A percentile compares a stretch with the other conserved stretches of the same genome.
Conservation (phyloP, 352 stramenopile genomes). For the Phytophthora pisi region DNA sequence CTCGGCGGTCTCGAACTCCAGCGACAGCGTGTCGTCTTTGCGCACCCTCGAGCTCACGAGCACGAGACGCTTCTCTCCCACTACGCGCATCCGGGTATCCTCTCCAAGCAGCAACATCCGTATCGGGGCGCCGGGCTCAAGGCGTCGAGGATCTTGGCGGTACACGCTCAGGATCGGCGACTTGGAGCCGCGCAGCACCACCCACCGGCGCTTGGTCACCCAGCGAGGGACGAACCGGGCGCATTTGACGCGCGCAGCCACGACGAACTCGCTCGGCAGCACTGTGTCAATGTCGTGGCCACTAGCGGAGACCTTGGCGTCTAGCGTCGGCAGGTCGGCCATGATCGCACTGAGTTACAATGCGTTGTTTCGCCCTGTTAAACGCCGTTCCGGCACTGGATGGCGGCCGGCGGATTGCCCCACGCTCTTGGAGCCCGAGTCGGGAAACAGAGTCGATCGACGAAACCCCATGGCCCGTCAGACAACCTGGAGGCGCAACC, state of each 20-base stretch:
- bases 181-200: conserved; percentile 70
- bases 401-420: conserved; percentile 12
- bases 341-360: neutral
- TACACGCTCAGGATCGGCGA: conserved; percentile 62
- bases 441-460: conserved; percentile 14
- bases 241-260: conserved; percentile 51
- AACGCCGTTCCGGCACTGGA: conserved; percentile 10
- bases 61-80: conserved; percentile 54
- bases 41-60: conserved; percentile 58
- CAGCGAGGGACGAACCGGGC: conserved; percentile 60
- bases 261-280: conserved; percentile 59
- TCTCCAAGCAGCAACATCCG: conserved; percentile 57
- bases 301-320: conserved; percentile 3
- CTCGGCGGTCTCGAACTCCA: conserved; percentile 52
- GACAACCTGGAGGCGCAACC: neutral
- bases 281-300: conserved; percentile 11
- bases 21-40: conserved; percentile 56
- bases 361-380: too few relatives aligned
- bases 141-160: conserved; percentile 36
- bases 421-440: neutral
- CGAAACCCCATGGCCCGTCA: conserved; percentile 6
- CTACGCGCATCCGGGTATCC: conserved; percentile 49
- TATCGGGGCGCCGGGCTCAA: conserved; percentile 34
- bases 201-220: conserved; percentile 56
- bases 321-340: neutral